Evolutionary conservation across 129 eudicot genomes (phyloP).

Genomic region (Centrapalus pauciflorus): DNA sequence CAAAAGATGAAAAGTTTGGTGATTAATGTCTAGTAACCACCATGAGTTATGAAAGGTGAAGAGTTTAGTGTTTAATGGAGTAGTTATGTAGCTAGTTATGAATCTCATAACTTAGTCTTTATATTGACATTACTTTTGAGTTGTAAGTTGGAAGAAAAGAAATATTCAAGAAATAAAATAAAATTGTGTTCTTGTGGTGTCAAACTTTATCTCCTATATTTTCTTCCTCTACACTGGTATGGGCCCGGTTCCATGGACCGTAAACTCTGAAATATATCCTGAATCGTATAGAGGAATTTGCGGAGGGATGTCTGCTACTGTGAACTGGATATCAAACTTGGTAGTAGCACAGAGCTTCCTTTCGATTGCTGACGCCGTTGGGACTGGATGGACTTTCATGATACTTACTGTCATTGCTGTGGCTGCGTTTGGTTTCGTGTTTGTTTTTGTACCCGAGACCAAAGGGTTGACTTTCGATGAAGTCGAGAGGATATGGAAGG

Average conservation of each 20-base stretch:
- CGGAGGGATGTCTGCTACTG: slow-evolving; percentile 97
- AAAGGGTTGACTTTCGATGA: slow-evolving; percentile 91
- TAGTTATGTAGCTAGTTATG: slow-evolving; percentile 76
- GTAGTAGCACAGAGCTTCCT: slow-evolving; percentile 85
- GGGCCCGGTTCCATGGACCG: slow-evolving; percentile 99
- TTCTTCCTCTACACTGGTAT: slow-evolving; percentile 82
- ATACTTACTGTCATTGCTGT: slow-evolving; percentile 62
- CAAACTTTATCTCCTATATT: slow-evolving; percentile 78
- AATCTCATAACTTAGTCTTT: too few relatives aligned
- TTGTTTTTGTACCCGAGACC: slow-evolving; percentile 71
- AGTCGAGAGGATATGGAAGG: slow-evolving; percentile 82
- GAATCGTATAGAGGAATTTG: slow-evolving; percentile 82
- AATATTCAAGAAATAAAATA: too few relatives aligned
- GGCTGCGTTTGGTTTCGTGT: slow-evolving; percentile 59
- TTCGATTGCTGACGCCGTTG: slow-evolving; percentile 71
- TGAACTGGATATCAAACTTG: slow-evolving; percentile 85
- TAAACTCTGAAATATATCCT: slow-evolving; percentile 92
- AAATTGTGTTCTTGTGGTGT: slow-evolving; percentile 61
- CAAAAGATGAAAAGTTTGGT: too few relatives aligned
- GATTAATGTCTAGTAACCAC: too few relatives aligned
- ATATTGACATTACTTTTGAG: too few relatives aligned
- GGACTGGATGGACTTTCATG: slow-evolving; percentile 71
- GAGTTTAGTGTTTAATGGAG: too few relatives aligned
- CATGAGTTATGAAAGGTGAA: too few relatives aligned
- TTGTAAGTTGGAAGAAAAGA: too few relatives aligned